These are phyloP conservation scores for Alternaria gaisen DNA, from an alignment of 2,329 filamentous ascomycete species.

Conservation along the genomic window DNA sequence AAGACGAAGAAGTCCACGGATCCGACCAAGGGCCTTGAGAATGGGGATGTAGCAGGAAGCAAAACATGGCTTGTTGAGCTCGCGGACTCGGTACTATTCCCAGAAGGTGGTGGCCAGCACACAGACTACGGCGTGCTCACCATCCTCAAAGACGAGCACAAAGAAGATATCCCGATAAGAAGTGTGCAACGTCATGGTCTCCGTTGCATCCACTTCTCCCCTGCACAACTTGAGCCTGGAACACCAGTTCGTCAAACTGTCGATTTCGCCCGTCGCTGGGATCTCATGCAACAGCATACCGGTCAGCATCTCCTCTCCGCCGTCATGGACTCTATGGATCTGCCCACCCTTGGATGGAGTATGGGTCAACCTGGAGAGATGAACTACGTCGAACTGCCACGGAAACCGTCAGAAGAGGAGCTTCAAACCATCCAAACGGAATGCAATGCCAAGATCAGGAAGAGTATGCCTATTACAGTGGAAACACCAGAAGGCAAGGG, in stretches of 20 bases:
- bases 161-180: slow-evolving; percentile 36
- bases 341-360: slow-evolving; percentile 43
- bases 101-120: slow-evolving; percentile 46
- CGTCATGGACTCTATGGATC: slow-evolving; percentile 42
- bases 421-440: slow-evolving; percentile 35
- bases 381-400: slow-evolving; percentile 46
- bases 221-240: slow-evolving; percentile 87
- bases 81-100: slow-evolving; percentile 45
- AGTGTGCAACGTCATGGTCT: slow-evolving; percentile 58
- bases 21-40: slow-evolving; percentile 26
- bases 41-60: slow-evolving; percentile 14
- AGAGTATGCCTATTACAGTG: slow-evolving; percentile 40
- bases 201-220: slow-evolving; percentile 76
- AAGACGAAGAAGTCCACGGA: slow-evolving; percentile 41
- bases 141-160: slow-evolving; percentile 23
- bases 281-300: slow-evolving; percentile 49
- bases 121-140: slow-evolving; percentile 43
- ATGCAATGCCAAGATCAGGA: slow-evolving; percentile 41
- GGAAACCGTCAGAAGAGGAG: slow-evolving; percentile 40
- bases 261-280: slow-evolving; percentile 43
- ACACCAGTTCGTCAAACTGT: slow-evolving; percentile 40
- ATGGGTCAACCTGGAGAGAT: slow-evolving; percentile 46
- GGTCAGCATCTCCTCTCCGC: slow-evolving; percentile 48
- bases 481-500: slow-evolving; percentile 41
- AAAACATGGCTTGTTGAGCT: slow-evolving; percentile 44